phyloP scores from a whole-genome alignment of 2,329 filamentous ascomycete species.

The Leptographium radiaticola region DNA sequence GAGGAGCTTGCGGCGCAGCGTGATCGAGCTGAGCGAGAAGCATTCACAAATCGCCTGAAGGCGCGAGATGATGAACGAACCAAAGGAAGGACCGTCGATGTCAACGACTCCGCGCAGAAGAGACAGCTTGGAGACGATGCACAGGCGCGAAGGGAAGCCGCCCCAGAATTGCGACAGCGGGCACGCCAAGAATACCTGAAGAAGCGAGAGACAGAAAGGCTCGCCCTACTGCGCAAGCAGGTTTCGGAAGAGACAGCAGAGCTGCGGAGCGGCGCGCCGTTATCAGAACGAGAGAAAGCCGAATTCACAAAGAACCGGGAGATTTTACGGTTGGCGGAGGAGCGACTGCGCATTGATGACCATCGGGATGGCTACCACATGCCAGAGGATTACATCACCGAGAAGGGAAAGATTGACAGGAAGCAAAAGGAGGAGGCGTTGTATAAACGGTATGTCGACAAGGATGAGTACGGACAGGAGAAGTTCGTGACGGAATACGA shows the following conservation, averaged over 20 bases:
- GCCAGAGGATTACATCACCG: slow-evolving; percentile 90
- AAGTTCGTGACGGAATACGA: slow-evolving; percentile 88
- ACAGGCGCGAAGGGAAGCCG: slow-evolving; percentile 52
- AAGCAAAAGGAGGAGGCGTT: slow-evolving; percentile 82
- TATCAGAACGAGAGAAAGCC: slow-evolving; percentile 68
- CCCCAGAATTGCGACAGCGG: slow-evolving; percentile 68
- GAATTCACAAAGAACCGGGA: slow-evolving; percentile 86
- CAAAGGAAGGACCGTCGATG: slow-evolving; percentile 49
- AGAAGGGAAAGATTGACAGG: slow-evolving; percentile 77
- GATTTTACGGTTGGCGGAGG: slow-evolving; percentile 67
- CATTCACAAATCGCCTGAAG: slow-evolving; percentile 63
- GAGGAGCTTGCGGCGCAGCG: slow-evolving; percentile 45
- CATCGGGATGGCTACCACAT: slow-evolving; percentile 84
- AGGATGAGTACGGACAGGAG: slow-evolving; percentile 77
- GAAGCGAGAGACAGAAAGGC: slow-evolving; percentile 76
- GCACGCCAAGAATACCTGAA: slow-evolving; percentile 88
- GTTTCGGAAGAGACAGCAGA: slow-evolving; percentile 82
- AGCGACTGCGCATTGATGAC: slow-evolving; percentile 77
- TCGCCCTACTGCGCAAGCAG: slow-evolving; percentile 78
- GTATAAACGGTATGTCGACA: slow-evolving; percentile 81
- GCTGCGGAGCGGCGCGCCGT: slow-evolving; percentile 56
- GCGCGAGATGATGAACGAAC: slow-evolving; percentile 58
- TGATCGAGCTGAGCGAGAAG: slow-evolving; percentile 64
- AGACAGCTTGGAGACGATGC: slow-evolving; percentile 54
- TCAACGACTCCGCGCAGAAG: slow-evolving; percentile 34